Evolutionary conservation across 2,329 filamentous ascomycete genomes (phyloP), one percentile per base, ranked within the genome.

Genomic region (Fusarium sp.): DNA sequence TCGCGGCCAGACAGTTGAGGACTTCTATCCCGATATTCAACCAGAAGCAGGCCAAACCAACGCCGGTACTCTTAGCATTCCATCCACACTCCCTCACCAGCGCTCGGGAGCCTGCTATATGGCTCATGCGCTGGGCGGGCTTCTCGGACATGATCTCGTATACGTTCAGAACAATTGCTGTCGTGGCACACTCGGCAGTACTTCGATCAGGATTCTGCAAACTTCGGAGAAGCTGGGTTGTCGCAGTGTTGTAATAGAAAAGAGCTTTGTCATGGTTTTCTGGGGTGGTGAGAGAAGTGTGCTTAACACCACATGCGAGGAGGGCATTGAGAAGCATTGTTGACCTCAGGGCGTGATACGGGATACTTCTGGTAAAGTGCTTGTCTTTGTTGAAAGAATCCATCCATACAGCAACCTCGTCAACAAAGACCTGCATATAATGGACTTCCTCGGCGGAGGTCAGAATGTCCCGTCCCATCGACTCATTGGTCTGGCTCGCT

Each of bases 391-490:
- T 93, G 83, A 98, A 89, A 42, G 90, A 93, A 79, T 98, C 95
- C 93, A 98, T 97, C 94, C 95, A 98, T 5, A 94, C 80, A 1
- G 92, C 94, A 3, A 98, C 93, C 70, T 97, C 92, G 75, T 97
- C 92, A 8, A 97, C 91, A 77, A 97, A 98, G 0, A 94, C 90
- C 77, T 97, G 93, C 91, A 98, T 93, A 76, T 94, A 94, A n/a
- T 91, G 82, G 0, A 96, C 87, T 76, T 97, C 94, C 60, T 97
- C 92, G 11, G 90, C 87, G 5, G 88, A 89, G 68, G 88, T 90
- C 45, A 97, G 84, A 71, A 88, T 93, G 52, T 92, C 87, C 38
- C 88, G 79, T 3, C 80, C 76, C 1, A 76, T 75, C 9, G 54
- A 33, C 14, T 57, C 55, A 17, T 39, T 33, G 9, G 19, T 50